Evolutionary conservation across 163 green algal genomes (phyloP), one percentile per base, ranked within the genome.

Genomic region (Scenedesmus sp.): DNA sequence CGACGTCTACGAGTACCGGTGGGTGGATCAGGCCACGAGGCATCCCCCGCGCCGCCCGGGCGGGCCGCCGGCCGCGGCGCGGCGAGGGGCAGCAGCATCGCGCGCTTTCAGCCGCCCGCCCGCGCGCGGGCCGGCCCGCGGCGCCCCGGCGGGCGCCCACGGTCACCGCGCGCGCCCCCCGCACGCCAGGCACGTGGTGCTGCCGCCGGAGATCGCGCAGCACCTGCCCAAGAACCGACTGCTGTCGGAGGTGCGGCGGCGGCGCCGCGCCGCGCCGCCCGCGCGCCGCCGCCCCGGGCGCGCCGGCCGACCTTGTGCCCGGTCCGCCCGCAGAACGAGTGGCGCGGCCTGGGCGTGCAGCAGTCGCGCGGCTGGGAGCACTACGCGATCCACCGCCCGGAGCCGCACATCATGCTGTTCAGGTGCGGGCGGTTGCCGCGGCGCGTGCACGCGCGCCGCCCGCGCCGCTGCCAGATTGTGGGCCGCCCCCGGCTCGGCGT

Each of bases 331-430:
- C 90, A 98, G 95, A 81, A 87, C 10, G 96, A 99, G 74, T 99
- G 96, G 96, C 87, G 96, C 9, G 84, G 77, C 26, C 78, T 99
- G n/a, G 96, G 96, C 31, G 94, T 99, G 36, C 95, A 98, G 87
- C 96, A 99, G 84, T 98, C 94, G 2, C 84, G 94, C 15, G 96
- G 96, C 63, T 99, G 96, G 96, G 92, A 97, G 44, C 93, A 99
- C 86, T 98, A 98, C 75, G 95, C 95, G 18, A 96, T 98, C 53
- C 95, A 98, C 85, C 84, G 92, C 2, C 96, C 95, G 17, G 96
- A 99, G 89, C 94, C 93, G 0, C 95, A 98, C 86, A 97, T 97
- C 77, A 95, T 97, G 89, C 87, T 97, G 18, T 97, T 96, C 84
- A 88, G 92, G 88, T 90, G 36, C 29, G 84, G 14, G 11, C n/a